Base-by-base conservation (phyloP, 2,329 filamentous ascomycete species). In the Colletotrichum sidae region DNA sequence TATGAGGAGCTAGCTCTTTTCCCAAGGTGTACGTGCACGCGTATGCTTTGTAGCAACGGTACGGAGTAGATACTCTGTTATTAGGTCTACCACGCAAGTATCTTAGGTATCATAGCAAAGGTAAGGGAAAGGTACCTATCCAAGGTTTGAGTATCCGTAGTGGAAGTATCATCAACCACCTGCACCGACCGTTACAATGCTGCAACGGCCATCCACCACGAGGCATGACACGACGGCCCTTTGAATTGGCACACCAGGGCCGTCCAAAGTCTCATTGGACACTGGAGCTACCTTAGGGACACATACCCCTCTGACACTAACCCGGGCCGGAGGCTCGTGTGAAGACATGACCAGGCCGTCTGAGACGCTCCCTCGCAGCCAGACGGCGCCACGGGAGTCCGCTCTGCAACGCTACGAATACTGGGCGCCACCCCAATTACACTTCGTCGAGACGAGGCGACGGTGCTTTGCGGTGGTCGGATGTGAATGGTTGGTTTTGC, bases 311-410 rank as follows among this genome's bases (percentile, higher is more conserved):
- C 56, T 52, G 33, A 33, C 44, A 41, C 44, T 53, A 35, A 10
- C 7, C 25, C 35, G 46, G 35, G 51, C 57, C 58, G 46, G 46
- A 62, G 41, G 35, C 46, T 65, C 51, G 41, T 56, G 62, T 65
- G 44, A 49, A 58, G 55, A 50, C n/a, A 15, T 13, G 35, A 35
- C 46, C 50, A 56, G 34, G 49, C 52, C 45, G 52, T 62, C 62
- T 33, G 46, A 61, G 51, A 55, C 52, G 58, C 51, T 61, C 56
- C 51, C 51, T 65, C 56, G 39, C 45, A 54, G 34, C 62, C 52
- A 53, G 57, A 51, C n/a, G 35, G 45, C 57, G 46, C 57, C 45
- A 52, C 45, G 17, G 51, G 35, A 65, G 51, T 55, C 57, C 51
- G 39, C 46, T 53, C 38, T 56, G 15, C 8, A 38, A 38, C 61